Evolutionary conservation across 1,284 basidiomycete genomes (phyloP).

Genomic region (Trametes polyzona): DNA sequence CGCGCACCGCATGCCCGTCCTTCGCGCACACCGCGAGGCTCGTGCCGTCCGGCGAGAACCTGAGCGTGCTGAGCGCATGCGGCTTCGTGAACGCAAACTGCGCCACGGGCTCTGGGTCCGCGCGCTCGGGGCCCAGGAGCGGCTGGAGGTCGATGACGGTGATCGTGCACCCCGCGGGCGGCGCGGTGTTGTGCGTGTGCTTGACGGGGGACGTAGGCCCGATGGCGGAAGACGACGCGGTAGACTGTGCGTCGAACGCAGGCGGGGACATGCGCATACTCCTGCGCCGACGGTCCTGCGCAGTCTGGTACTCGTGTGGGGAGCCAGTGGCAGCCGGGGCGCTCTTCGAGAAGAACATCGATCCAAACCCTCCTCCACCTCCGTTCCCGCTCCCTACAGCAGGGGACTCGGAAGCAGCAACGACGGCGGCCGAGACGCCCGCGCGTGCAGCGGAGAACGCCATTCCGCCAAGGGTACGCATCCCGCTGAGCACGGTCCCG

Average conservation of each 20-base stretch:
- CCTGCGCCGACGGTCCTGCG: constrained; percentile 12
- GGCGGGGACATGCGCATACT: constrained; percentile 18
- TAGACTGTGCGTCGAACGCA: constrained; percentile 11
- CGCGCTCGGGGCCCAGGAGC: constrained; percentile 32
- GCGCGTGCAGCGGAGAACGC: constrained; percentile 54
- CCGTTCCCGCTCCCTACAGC: neutral
- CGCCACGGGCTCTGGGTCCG: constrained; percentile 41
- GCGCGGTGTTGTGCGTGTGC: too few species aligned
- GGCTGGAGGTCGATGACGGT: constrained; percentile 59
- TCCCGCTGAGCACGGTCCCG: constrained; percentile 62
- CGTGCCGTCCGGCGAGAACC: constrained; percentile 66
- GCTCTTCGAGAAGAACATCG: constrained; percentile 61
- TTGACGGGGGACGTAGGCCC: constrained; percentile 20
- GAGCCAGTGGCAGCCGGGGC: constrained; percentile 50
- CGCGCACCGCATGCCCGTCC: constrained; percentile 63
- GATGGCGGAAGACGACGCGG: neutral
- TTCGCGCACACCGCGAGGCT: constrained; percentile 57
- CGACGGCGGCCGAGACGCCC: constrained; percentile 31
- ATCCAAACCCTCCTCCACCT: constrained; percentile 10
- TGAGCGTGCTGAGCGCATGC: constrained; percentile 54
- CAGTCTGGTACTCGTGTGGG: constrained; percentile 20
- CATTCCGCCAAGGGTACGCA: constrained; percentile 67
- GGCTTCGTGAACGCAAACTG: constrained; percentile 52
- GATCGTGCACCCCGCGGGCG: constrained; percentile 43
- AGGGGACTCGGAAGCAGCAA: neutral